These are phyloP conservation scores for Cercospora janseana DNA, from an alignment of 2,329 filamentous ascomycete genomes.

Conservation along the genomic window DNA sequence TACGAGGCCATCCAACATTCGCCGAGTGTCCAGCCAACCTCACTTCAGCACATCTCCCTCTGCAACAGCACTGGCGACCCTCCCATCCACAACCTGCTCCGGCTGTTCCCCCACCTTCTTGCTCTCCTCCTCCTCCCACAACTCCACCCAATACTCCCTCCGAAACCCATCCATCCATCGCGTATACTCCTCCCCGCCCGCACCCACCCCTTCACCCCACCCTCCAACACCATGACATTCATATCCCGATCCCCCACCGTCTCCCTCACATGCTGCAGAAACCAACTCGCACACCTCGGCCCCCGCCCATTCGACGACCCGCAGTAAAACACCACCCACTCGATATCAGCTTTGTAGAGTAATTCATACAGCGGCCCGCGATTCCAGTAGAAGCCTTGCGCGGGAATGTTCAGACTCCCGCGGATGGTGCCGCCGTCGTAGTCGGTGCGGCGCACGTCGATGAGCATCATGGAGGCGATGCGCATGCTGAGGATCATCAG, in stretches of 20 bases:
- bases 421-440: conserved; percentile 48
- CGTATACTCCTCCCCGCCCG: conserved; percentile 42
- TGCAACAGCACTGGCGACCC: conserved; percentile 4
- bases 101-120: conserved; percentile 1
- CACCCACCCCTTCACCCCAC: conserved; percentile 49
- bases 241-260: conserved; percentile 41
- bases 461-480: conserved; percentile 42
- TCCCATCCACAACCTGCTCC: background rate
- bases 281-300: conserved; percentile 40
- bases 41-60: conserved; percentile 12
- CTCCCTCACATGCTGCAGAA: conserved; percentile 37
- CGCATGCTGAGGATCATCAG: conserved; percentile 39
- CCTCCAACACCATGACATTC: conserved; percentile 44
- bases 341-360: conserved; percentile 46
- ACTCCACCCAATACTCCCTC: conserved; percentile 44
- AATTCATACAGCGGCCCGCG: conserved; percentile 45
- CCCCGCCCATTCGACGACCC: conserved; percentile 38
- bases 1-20: background rate
- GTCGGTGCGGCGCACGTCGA: conserved; percentile 50
- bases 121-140: conserved; percentile 35
- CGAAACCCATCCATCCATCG: conserved; percentile 44
- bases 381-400: conserved; percentile 49
- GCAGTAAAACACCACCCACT: conserved; percentile 50
- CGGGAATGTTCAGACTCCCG: conserved; percentile 50
- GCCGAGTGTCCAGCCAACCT: background rate